Evolutionary conservation across 495 filamentous ascomycete genomes (phyloP), one percentile per base, ranked within the genome.

Genomic region (Barbatosphaeria neglecta): DNA sequence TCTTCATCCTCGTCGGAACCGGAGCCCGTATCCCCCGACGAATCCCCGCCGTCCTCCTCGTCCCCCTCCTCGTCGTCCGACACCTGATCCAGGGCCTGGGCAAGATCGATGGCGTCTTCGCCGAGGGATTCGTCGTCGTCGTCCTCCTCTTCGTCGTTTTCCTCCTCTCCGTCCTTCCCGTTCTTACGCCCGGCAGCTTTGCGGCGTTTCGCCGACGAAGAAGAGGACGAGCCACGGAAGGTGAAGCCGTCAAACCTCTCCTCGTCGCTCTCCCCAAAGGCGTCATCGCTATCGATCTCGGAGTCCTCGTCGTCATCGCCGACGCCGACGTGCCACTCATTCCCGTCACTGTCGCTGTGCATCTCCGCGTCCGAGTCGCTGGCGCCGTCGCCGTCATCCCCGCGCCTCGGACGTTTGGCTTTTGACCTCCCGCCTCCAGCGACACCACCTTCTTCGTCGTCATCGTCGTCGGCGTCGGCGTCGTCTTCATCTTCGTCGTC

Each of bases 271-370:
- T 82, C 82, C 8, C 89, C 90, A 72, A 96, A 84, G 25, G 90
- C 90, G 58, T 95, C 90, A 48, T 96, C 90, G 51, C 83, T 88
- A 59, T 97, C 88, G 41, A 97, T 67, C 49, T 93, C 88, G 23
- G 77, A 83, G 49, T 90, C 87, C 44, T 92, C 78, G 47, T 87
- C 83, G 47, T 73, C 84, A 41, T 75, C 80, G 16, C 81, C 80
- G 48, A 85, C 74, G 41, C 87, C 62, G 31, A 93, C 60, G 51
- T 74, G 83, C 92, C 92, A 98, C 54, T 86, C 75, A 62, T 92
- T 83, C 17, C 88, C 90, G 50, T 95, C 87, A 45, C 83, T 86
- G 56, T 96, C 90, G 45, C 81, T 87, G 2, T 87, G 86, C 25
- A 69, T 73, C 49, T 74, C 75, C 10, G 67, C 67, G 17, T 66